A percentile compares a stretch with the other conserved stretches of the same genome.
These are phyloP conservation scores for Neurospora sp. DNA, from an alignment of 495 filamentous ascomycete species.

Conservation along the genomic window DNA sequence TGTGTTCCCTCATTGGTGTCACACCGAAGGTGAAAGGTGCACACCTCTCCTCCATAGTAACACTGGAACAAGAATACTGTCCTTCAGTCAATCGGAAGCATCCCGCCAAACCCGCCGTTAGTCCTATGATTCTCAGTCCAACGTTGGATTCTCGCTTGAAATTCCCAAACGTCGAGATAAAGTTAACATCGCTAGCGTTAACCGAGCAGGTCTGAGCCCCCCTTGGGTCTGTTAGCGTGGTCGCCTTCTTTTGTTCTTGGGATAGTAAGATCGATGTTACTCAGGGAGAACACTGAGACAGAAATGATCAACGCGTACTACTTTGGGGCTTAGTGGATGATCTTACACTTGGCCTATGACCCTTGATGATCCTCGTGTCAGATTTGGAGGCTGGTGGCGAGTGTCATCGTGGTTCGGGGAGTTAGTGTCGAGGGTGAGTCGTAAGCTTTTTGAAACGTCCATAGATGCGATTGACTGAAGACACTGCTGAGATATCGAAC, in stretches of 20 bases:
- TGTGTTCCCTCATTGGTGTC: not conserved
- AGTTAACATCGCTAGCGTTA: not conserved
- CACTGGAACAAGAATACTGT: not conserved
- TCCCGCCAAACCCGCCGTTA: not conserved
- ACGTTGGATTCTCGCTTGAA: not conserved
- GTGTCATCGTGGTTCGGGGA: not conserved
- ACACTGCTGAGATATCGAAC: not conserved
- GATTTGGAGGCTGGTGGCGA: not conserved
- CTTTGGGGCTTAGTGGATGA: not conserved
- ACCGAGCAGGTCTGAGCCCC: not conserved
- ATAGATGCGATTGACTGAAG: not conserved
- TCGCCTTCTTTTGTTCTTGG: not conserved
- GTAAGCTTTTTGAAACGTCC: not conserved
- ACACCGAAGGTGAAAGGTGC: not conserved
- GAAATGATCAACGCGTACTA: not conserved
- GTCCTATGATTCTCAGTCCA: not conserved
- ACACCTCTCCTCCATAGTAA: not conserved
- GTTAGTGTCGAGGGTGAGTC: not conserved
- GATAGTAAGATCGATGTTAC: not conserved
- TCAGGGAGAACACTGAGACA: not conserved
- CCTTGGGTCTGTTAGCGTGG: not conserved
- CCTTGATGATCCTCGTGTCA: not conserved
- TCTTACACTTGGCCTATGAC: not conserved
- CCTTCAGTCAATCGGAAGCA: not conserved
- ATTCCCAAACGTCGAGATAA: not conserved